phyloP scores from a whole-genome alignment of 1,139 yeast species.

The Arxiozyma telluris region DNA sequence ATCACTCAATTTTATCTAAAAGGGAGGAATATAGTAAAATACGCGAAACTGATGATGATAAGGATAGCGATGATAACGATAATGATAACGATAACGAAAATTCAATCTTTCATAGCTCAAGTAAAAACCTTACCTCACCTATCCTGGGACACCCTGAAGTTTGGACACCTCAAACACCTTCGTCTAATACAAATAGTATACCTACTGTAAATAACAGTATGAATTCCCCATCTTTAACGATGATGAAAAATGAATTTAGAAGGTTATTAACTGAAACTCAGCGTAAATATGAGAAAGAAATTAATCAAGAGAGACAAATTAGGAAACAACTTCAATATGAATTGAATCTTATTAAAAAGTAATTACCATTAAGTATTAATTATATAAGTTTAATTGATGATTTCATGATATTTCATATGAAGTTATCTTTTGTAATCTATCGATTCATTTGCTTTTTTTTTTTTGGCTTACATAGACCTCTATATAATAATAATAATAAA shows the following conservation, averaged over 20 bases:
- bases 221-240: conserved; percentile 20
- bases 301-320: conserved; percentile 22
- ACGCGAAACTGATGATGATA: background rate
- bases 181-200: background rate
- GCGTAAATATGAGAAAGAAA: conserved; percentile 24
- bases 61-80: background rate
- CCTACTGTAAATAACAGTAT: conserved; percentile 6
- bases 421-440: no score
- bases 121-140: background rate
- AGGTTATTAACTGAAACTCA: conserved; percentile 27
- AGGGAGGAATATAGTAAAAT: conserved; percentile 6
- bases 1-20: conserved; percentile 18
- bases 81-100: background rate
- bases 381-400: background rate
- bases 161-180: conserved; percentile 2
- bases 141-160: background rate
- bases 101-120: background rate
- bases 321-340: conserved; percentile 17
- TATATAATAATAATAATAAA: no score
- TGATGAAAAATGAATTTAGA: conserved; percentile 29
- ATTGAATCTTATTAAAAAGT: conserved; percentile 1
- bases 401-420: background rate
- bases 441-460: background rate
- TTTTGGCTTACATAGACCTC: background rate
- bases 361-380: background rate